phyloP scores from a whole-genome alignment of 352 stramenopile species.

The Halophytophthora polymorphica region DNA sequence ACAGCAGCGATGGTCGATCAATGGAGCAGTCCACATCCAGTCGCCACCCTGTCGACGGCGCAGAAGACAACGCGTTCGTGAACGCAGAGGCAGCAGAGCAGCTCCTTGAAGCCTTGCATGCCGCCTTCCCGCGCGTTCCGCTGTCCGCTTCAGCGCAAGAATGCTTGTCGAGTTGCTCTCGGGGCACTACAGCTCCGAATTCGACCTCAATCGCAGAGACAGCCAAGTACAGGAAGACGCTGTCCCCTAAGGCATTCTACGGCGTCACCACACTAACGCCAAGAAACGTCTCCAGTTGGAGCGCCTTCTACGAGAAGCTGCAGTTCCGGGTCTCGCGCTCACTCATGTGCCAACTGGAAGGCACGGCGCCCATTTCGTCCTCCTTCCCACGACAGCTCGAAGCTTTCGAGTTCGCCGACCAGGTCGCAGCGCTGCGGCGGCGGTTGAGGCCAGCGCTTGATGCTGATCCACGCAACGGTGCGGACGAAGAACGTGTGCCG shows the following conservation, averaged over 20 bases:
- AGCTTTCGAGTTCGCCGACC: slow-evolving; percentile 74
- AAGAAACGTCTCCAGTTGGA: slow-evolving; percentile 22
- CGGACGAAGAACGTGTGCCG: slow-evolving; percentile 12
- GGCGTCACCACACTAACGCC: slow-evolving; percentile 6
- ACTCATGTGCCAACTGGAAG: slow-evolving; percentile 74
- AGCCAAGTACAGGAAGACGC: slow-evolving; percentile 27
- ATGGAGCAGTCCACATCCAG: neutral
- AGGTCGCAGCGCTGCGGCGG: slow-evolving; percentile 42
- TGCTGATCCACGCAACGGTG: neutral
- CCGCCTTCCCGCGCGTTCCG: slow-evolving; percentile 40
- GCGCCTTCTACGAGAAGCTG: slow-evolving; percentile 64
- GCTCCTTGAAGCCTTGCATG: slow-evolving; percentile 41
- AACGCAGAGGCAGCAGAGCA: slow-evolving; percentile 28
- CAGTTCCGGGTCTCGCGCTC: slow-evolving; percentile 77
- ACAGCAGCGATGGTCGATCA: too few species aligned
- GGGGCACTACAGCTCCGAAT: neutral
- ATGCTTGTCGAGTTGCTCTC: slow-evolving; percentile 24
- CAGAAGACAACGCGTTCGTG: slow-evolving; percentile 13
- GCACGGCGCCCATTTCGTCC: slow-evolving; percentile 53
- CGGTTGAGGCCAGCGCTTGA: slow-evolving; percentile 11
- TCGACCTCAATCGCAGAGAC: slow-evolving; percentile 11
- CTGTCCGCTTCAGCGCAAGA: slow-evolving; percentile 38
- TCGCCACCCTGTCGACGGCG: neutral
- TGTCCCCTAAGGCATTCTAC: slow-evolving; percentile 37
- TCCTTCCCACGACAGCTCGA: slow-evolving; percentile 77